Evolutionary conservation across 2,329 filamentous ascomycete species (phyloP), one percentile per base, ranked within the genome.

Genomic region (Stachybotrys chlorohalonatus): DNA sequence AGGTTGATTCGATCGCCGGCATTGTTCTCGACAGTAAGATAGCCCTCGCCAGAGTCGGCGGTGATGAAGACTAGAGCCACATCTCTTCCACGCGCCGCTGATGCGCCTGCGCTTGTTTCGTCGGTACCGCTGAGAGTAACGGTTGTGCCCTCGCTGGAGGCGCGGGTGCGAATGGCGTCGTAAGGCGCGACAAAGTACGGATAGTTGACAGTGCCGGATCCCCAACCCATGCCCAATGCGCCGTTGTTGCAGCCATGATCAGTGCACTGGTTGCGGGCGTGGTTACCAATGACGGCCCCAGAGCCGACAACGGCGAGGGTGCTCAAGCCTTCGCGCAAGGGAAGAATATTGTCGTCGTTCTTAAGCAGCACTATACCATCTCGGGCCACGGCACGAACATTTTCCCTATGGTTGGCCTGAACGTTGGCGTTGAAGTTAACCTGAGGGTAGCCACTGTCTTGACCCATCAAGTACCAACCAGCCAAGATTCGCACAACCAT

Each of bases 201-300:
- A 67, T 84, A 87, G 54, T 81, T 71, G n/a, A 77, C 77, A 4
- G 79, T 75, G 7, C 84, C 83, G 30, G 77, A 82, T 1, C 85
- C 84, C 81, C 84, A 85, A 47, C 83, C 85, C 82, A 87, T 86
- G 15, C 83, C 84, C 5, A 89, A 73, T 0, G 83, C 81, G 15
- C 84, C 83, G 30, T 73, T 72, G 59, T 82, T 76, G 62, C 85
- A 89, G 9, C 78, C 79, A 8, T 78, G 74, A 64, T 89, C 85
- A 5, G 61, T 60, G 65, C 85, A 89, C 7, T 78, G 73, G 65
- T 89, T 89, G n/a, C 79, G 74, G 16, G 84, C 86, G 31, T 76
- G 73, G 0, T 78, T 78, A 60, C 85, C 85, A 47, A 78, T 75
- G 51, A 81, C 78, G 8, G 84, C 78, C 56, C 85, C 82, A 6